Base-by-base conservation (phyloP, 169 alveolate species). In the Eimeria acervulina region DNA sequence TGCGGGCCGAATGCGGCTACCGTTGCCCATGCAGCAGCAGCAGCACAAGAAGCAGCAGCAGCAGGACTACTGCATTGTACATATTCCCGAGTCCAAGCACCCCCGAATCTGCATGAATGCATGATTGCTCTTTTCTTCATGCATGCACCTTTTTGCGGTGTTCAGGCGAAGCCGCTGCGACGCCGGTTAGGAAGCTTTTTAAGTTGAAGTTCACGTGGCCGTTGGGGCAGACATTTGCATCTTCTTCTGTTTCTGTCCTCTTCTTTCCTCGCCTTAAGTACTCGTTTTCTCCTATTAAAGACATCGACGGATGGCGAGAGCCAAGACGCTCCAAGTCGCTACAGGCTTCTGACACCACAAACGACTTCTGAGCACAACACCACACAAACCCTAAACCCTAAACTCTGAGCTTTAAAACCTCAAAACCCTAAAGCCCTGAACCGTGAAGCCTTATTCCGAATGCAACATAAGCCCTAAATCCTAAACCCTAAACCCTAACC, bases 261-360 rank as follows among this genome's bases (percentile, higher is more conserved):
- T 36, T 92, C 90, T 33, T 21, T 4, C 31, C 90, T 8, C 61
- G 63, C 83, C 38, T 59, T 66, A 44, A 21, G 38, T 21, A 52
- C 4, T 61, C 76, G 7, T 17, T 31, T 23, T 51, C 89, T 33
- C 90, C 63, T 1, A 59, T 72, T n/a, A 55, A 13, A 63, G 95
- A n/a, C 44, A 47, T 1, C 3, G 95, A 78, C 21, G 90, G 42
- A 42, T 17, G 88, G 52, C 70, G 88, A 19, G 91, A 63, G 51
- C 23, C 76, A 59, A 61, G 23, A 51, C 78, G 23, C 70, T 87
- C 68, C 13, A 92, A 33, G 44, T 74, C 81, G 91, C 95, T 92
- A 74, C 95, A 81, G 52, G 72, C 47, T 72, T 92, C 83, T 36
- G 95, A 51, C 90, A 74, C 44, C 66, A 92, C 95, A 42, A 92